Percentiles rank a stretch among this genome's conserved stretches.
phyloP scores from a whole-genome alignment of 1,284 basidiomycete genomes.

The Boletus smithii region DNA sequence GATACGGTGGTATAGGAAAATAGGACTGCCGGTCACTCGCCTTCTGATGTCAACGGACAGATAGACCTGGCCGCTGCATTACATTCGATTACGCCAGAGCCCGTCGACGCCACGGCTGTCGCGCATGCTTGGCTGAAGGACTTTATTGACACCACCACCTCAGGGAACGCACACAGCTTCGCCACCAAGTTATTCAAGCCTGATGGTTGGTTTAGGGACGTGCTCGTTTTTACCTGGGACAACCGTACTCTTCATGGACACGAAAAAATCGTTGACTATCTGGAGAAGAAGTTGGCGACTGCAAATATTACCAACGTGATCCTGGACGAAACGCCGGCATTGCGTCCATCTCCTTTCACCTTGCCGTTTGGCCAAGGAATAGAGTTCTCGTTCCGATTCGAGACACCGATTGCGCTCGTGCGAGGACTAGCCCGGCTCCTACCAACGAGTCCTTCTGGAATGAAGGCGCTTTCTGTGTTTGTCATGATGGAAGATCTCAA shows the following conservation, averaged over 20 bases:
- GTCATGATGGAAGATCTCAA: slow-evolving; percentile 7
- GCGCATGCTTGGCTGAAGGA: slow-evolving; percentile 2
- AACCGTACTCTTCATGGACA: slow-evolving; percentile 5
- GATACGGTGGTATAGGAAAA: not conserved
- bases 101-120: not conserved
- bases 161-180: not conserved
- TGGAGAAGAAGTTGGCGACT: not conserved
- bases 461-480: slow-evolving; percentile 5
- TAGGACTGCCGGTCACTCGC: not conserved
- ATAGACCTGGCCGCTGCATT: not conserved
- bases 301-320: slow-evolving; percentile 1
- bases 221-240: slow-evolving; percentile 6
- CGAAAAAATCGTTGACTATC: not conserved
- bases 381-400: slow-evolving; percentile 6
- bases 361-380: slow-evolving; percentile 4
- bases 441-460: not conserved
- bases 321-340: slow-evolving; percentile 3
- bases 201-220: slow-evolving; percentile 5
- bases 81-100: not conserved
- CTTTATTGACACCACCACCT: not conserved
- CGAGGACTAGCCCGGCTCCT: not conserved
- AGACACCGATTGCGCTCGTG: slow-evolving; percentile 4
- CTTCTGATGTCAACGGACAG: not conserved
- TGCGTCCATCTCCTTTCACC: not conserved
- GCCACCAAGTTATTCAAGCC: slow-evolving; percentile 2